These are phyloP conservation scores for Populus hybrid DNA, from an alignment of 441 rosid genomes.

Conservation along the genomic window DNA sequence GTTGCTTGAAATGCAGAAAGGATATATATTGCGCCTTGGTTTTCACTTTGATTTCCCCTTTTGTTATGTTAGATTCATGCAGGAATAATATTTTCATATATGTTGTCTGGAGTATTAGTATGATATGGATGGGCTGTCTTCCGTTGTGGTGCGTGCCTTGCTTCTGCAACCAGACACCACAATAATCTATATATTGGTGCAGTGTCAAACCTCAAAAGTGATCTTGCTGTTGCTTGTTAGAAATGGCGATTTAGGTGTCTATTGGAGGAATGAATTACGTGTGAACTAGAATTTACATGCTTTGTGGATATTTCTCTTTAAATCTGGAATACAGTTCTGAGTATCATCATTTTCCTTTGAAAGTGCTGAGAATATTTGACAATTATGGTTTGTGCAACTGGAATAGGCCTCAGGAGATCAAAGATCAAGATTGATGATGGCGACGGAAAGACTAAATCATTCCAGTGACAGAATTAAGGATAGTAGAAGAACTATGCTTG, in stretches of 20 bases:
- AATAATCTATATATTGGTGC: background rate
- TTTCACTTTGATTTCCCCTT: too few relatives aligned
- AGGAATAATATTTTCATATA: too few relatives aligned
- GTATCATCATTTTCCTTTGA: background rate
- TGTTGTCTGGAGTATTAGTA: too few relatives aligned
- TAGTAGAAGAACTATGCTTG: conserved; percentile 86
- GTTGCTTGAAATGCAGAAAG: too few relatives aligned
- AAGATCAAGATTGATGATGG: conserved; percentile 74
- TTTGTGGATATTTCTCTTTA: background rate
- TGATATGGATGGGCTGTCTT: background rate
- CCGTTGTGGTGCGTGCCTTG: background rate
- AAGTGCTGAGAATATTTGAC: conserved; percentile 4
- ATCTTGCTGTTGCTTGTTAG: background rate
- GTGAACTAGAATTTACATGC: background rate
- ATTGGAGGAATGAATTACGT: background rate
- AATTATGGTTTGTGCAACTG: conserved; percentile 12
- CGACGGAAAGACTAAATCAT: conserved; percentile 71
- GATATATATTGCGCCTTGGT: too few relatives aligned
- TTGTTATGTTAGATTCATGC: too few relatives aligned
- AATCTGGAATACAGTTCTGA: background rate
- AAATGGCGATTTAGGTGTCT: background rate
- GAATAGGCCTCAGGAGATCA: conserved; percentile 90
- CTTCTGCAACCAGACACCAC: background rate
- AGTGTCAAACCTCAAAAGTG: background rate
- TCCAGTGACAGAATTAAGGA: conserved; percentile 77